Evolutionary conservation across 164 flowering plant genomes (phyloP), one percentile per base, ranked within the genome.

Genomic region (Dillenia suffruticosa): DNA sequence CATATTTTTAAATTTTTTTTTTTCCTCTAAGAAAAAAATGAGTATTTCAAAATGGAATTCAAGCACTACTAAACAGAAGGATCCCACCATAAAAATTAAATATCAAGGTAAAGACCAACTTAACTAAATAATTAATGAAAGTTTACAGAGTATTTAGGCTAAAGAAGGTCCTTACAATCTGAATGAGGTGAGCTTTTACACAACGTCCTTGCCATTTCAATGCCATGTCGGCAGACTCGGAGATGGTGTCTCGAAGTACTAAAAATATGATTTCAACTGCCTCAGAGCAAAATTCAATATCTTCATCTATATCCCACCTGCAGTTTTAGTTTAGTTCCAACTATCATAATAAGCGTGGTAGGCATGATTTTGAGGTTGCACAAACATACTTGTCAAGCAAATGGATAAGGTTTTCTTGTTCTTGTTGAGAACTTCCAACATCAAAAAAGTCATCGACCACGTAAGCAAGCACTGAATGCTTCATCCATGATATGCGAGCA

Each of bases 401-500:
- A 32, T 68, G 19, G 22, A 74, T 67, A 11, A 78, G 69, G 54
- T 70, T 72, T 59, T 22, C 44, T 51, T 69, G 60, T 68, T 78
- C 81, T 65, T 78, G 70, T 64, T 44, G 57, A 17, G 72, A 74
- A 56, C 81, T 74, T n/a, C 78, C 76, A 46, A 70, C 12, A 46
- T 78, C 81, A 60, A 69, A 78, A 61, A 78, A 77, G 58, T 74
- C 78, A 49, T 78, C 76, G 14, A 72, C 59, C 14, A 74, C 72
- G 22, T 76, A 74, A n/a, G 76, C 56, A 13, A 78, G 76, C 13
- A 74, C 64, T 54, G 68, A 57, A 67, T 70, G 72, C 70, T 72
- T 70, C 47, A 76, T 70, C 74, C 74, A 74, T 32, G 76, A 61
- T 6, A 72, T 58, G 55, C 78, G 76, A 53, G 74, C 76, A 49